These are phyloP conservation scores for Picochlorum costavermella DNA, from an alignment of 139 green algal species.

Conservation along the genomic window DNA sequence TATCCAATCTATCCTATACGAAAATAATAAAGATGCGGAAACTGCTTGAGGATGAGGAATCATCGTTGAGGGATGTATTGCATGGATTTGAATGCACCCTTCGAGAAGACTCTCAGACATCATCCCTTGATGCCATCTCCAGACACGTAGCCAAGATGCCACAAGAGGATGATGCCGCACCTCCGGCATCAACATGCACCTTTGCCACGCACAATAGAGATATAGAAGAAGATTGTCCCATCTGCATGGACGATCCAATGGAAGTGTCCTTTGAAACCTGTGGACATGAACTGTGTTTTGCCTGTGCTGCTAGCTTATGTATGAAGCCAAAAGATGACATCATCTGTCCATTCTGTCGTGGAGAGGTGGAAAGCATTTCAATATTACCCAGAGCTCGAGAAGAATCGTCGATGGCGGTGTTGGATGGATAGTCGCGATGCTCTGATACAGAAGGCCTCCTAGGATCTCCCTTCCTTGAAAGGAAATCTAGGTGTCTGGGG, in stretches of 20 bases:
- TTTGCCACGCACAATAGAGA: too few species aligned
- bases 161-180: background rate
- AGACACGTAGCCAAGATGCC: background rate
- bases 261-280: constrained; percentile 8
- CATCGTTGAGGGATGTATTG: constrained; percentile 7
- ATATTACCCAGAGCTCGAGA: background rate
- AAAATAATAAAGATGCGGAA: background rate
- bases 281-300: constrained; percentile 17
- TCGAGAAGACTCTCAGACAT: background rate
- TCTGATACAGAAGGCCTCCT: too few species aligned
- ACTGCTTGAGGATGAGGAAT: constrained; percentile 3
- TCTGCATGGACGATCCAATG: constrained; percentile 10
- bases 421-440: too few species aligned
- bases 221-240: constrained; percentile 3
- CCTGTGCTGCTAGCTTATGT: constrained; percentile 9
- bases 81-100: constrained; percentile 10
- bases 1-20: background rate
- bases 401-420: background rate
- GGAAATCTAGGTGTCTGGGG: too few species aligned
- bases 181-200: background rate
- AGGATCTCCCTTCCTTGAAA: too few species aligned
- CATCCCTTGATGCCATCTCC: background rate
- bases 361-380: background rate
- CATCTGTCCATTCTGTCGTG: constrained; percentile 15
- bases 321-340: background rate